phyloP scores from a whole-genome alignment of 495 filamentous ascomycete species.

The Aspergillus incahuasiensis region DNA sequence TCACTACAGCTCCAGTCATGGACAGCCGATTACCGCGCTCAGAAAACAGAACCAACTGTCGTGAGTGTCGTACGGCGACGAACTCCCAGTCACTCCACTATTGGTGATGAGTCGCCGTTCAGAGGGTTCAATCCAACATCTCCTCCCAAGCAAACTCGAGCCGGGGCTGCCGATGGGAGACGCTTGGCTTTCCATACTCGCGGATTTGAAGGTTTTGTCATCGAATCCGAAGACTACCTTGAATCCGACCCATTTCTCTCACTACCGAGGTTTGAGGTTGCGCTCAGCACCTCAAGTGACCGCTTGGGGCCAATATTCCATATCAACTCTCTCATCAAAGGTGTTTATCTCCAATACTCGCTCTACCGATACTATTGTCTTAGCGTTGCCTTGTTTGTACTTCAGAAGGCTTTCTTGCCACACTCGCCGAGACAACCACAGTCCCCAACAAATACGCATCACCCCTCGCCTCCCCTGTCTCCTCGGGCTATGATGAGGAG shows the following conservation, averaged over 20 bases:
- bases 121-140: slow-evolving; percentile 56
- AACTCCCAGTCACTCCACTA: slow-evolving; percentile 54
- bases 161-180: slow-evolving; percentile 71
- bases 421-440: slow-evolving; percentile 18
- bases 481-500: slow-evolving; percentile 33
- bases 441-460: slow-evolving; percentile 3
- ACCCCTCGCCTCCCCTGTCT: slow-evolving; percentile 17
- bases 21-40: slow-evolving; percentile 84
- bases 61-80: slow-evolving; percentile 50
- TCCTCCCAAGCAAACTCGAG: slow-evolving; percentile 54
- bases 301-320: slow-evolving; percentile 81
- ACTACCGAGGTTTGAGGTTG: slow-evolving; percentile 81
- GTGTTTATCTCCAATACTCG: slow-evolving; percentile 80
- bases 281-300: slow-evolving; percentile 79
- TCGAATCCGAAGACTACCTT: slow-evolving; percentile 79
- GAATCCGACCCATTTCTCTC: slow-evolving; percentile 82
- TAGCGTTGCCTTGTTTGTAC: slow-evolving; percentile 70
- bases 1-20: slow-evolving; percentile 85
- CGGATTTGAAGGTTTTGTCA: slow-evolving; percentile 81
- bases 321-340: slow-evolving; percentile 73
- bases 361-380: slow-evolving; percentile 92
- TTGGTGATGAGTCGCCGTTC: slow-evolving; percentile 46
- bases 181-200: slow-evolving; percentile 74
- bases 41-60: slow-evolving; percentile 63
- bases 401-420: slow-evolving; percentile 68